These are phyloP conservation scores for Pulveroboletus sp. DNA, from an alignment of 768 basidiomycete genomes.

Conservation along the genomic window DNA sequence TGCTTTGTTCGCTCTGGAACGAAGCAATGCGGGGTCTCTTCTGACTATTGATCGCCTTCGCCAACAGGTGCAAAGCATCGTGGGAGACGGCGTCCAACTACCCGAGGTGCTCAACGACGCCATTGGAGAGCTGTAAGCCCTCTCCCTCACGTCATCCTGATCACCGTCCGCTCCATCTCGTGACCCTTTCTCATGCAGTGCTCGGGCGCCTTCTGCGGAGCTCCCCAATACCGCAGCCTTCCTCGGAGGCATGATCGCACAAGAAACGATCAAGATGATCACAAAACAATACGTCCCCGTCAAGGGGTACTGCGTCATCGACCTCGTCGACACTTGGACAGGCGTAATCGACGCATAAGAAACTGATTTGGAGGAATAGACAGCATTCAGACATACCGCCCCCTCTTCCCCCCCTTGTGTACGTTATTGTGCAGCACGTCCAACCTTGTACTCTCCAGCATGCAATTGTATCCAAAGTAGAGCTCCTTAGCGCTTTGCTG, in stretches of 20 bases:
- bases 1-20: slow-evolving; percentile 41
- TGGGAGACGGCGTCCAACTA: slow-evolving; percentile 47
- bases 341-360: slow-evolving; percentile 40
- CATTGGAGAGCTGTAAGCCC: slow-evolving; percentile 72
- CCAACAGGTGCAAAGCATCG: slow-evolving; percentile 43
- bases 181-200: slow-evolving; percentile 37
- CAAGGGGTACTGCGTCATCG: slow-evolving; percentile 77
- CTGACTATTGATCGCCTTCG: slow-evolving; percentile 51
- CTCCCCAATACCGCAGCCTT: slow-evolving; percentile 92
- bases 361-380: not conserved
- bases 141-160: slow-evolving; percentile 10
- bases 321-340: slow-evolving; percentile 79
- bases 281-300: slow-evolving; percentile 94
- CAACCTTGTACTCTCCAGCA: not conserved
- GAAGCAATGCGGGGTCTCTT: slow-evolving; percentile 25
- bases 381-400: not conserved
- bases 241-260: slow-evolving; percentile 89
- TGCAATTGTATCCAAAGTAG: not conserved
- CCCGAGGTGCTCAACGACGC: slow-evolving; percentile 55
- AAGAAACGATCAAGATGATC: slow-evolving; percentile 96
- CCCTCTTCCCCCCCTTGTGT: not conserved
- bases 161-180: not conserved
- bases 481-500: not conserved
- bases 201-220: slow-evolving; percentile 75
- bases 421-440: not conserved